Evolutionary conservation across 2,329 filamentous ascomycete species (phyloP), one percentile per base, ranked within the genome.

Genomic region (Paraphaeosphaeria sporulosa): DNA sequence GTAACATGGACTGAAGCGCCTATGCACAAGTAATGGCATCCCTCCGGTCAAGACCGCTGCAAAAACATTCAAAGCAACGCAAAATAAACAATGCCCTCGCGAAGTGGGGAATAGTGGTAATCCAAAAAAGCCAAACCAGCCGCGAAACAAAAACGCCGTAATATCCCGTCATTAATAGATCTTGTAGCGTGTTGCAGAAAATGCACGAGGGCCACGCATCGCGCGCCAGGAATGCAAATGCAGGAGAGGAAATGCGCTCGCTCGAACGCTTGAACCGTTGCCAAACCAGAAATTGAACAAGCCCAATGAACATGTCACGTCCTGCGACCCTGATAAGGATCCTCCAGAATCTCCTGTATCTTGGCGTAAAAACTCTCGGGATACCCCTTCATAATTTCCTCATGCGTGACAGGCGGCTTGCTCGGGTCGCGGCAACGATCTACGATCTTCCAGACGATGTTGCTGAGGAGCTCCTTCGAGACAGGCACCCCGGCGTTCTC

Each of bases 361-460:
- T 81, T 83, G 3, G 71, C 76, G 64, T 84, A 81, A 57, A 84
- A 84, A 57, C 77, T 81, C 32, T 71, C 75, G 0, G 82, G 79
- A 71, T 83, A 84, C 59, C 73, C 66, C 19, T 73, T 61, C 17
- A 13, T 5, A 44, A 82, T 79, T 70, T 89, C 87, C 59, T 86
- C 84, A 38, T 87, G 84, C 17, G 78, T 84, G 2, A 87, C 87
- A 6, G 84, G 71, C 4, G 84, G 82, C 61, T 83, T 84, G 25
- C 75, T 77, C 9, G 74, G 70, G 66, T 84, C 84, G 32, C 83
- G 78, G 69, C 87, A 89, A 63, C 88, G 83, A 61, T 87, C 83
- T 4, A 87, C 83, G 17, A 89, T 86, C 50, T 85, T 85, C 54
- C 81, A 80, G 63, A 89, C 82, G 34, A 89, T 86, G 63, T 86